Evolutionary conservation across 2,329 filamentous ascomycete species (phyloP).

Genomic region (Stagonosporopsis rhizophila): DNA sequence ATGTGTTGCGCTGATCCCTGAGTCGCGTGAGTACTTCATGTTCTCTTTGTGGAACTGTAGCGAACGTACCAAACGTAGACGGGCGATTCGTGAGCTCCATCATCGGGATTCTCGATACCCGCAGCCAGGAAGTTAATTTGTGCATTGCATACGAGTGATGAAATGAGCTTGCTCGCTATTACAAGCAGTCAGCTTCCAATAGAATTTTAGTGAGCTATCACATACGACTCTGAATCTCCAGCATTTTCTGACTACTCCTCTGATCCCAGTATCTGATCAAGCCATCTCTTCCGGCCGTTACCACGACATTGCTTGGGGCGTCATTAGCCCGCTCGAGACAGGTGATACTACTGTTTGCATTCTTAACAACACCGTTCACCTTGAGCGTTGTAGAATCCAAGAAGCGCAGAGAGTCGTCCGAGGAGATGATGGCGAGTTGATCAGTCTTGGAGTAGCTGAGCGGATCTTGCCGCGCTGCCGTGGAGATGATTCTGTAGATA

Average conservation of each 20-base stretch:
- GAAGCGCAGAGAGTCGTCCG: conserved; percentile 72
- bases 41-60: conserved; percentile 20
- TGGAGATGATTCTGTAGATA: conserved; percentile 49
- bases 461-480: conserved; percentile 39
- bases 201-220: not conserved
- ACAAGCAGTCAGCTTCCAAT: conserved; percentile 29
- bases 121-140: conserved; percentile 68
- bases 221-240: conserved; percentile 45
- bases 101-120: conserved; percentile 71
- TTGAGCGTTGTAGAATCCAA: conserved; percentile 67
- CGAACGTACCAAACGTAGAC: conserved; percentile 51
- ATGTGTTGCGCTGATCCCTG: conserved; percentile 52
- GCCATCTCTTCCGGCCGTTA: conserved; percentile 76
- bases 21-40: conserved; percentile 10
- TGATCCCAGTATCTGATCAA: conserved; percentile 71
- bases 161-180: conserved; percentile 60
- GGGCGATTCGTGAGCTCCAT: conserved; percentile 55
- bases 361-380: conserved; percentile 56
- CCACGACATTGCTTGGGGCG: conserved; percentile 61
- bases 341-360: conserved; percentile 68
- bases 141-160: conserved; percentile 69
- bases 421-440: conserved; percentile 68
- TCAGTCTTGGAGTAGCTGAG: conserved; percentile 41
- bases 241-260: conserved; percentile 59
- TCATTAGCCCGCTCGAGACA: conserved; percentile 65